A percentile compares a stretch with the other conserved stretches of the same genome.
Evolutionary conservation across 345 rosid genomes (phyloP).

Genomic region (Salix suchowensis): DNA sequence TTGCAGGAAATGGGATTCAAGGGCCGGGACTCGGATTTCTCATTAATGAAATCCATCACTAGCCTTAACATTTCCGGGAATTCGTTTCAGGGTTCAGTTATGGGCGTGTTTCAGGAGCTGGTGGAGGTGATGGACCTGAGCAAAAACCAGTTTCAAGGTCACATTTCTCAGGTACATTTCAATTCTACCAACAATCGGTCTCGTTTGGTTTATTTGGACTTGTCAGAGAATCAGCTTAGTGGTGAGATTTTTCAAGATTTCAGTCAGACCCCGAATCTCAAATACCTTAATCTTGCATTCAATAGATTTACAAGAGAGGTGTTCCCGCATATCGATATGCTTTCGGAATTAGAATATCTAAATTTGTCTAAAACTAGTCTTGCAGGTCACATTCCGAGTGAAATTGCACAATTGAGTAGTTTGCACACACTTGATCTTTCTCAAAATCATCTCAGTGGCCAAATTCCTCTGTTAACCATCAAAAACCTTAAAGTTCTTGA

Average conservation of each 20-base stretch:
- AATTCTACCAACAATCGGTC: constrained; percentile 54
- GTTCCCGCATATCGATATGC: constrained; percentile 49
- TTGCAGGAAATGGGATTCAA: constrained; percentile 57
- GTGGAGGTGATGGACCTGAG: constrained; percentile 65
- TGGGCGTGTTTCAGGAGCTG: constrained; percentile 41
- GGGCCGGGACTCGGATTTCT: constrained; percentile 59
- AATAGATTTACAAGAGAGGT: constrained; percentile 59
- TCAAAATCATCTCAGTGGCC: constrained; percentile 58
- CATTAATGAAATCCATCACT: constrained; percentile 48
- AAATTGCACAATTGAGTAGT: constrained; percentile 42
- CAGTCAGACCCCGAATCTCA: constrained; percentile 50
- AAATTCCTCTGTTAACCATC: constrained; percentile 42
- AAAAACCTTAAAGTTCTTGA: constrained; percentile 56
- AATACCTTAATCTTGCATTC: constrained; percentile 69
- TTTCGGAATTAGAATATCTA: constrained; percentile 55
- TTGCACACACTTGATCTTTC: constrained; percentile 74
- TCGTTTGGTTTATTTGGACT: constrained; percentile 62
- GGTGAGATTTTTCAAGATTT: constrained; percentile 59
- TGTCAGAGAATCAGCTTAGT: constrained; percentile 78
- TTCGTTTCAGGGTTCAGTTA: constrained; percentile 58
- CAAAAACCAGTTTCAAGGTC: constrained; percentile 74
- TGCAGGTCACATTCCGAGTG: constrained; percentile 57
- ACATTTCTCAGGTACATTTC: constrained; percentile 76
- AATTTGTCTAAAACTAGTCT: constrained; percentile 72
- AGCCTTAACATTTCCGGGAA: constrained; percentile 68